Base-by-base conservation (phyloP, 1,284 basidiomycete species). In the Fomitopsis betulina region DNA sequence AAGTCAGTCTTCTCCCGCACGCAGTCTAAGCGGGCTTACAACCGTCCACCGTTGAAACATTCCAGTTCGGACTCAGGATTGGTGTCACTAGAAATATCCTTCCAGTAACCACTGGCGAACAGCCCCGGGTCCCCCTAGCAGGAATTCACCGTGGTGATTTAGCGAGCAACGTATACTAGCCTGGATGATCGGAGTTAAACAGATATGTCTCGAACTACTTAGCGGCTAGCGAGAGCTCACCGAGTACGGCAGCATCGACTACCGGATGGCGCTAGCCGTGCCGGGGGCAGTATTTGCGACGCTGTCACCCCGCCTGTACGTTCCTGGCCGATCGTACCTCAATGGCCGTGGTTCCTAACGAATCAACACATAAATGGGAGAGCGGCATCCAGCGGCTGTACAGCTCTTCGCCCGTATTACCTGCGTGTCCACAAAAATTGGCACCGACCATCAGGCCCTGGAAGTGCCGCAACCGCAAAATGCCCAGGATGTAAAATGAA, bases 321-420 rank as follows among this genome's bases (percentile, higher is more conserved):
- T 66, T 90, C 87, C 67, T 89, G 87, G 10, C 80, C 73, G 30
- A 87, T 76, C 5, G 85, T 83, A 19, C 79, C 81, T 56, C 73
- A 73, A 38, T 74, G 70, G 60, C 90, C 89, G 66, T 89, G 87
- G 64, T 89, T 88, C 35, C 86, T 75, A n/a, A n/a, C n/a, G n/a
- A n/a, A 64, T 82, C 87, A 72, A 89, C 87, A 87, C 13, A 79
- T 77, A 67, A 90, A 89, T 0, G 89, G 2, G 85, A 78, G 10
- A 92, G 77, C 65, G 86, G 82, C 85, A 89, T 90, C 91, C 91
- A 93, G 25, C 91, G 80, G 60, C 85, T 87, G 69, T 89, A 90
- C 8, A 94, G 78, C 68, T 91, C 88, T 69, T 93, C 91, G 64
- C 90, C 82, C 0, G 85, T 85, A 70, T 93, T 91, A 0, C 77